Evolutionary conservation across 2,329 filamentous ascomycete genomes (phyloP), one percentile per base, ranked within the genome.

Genomic region (Colletotrichum liaoningense): DNA sequence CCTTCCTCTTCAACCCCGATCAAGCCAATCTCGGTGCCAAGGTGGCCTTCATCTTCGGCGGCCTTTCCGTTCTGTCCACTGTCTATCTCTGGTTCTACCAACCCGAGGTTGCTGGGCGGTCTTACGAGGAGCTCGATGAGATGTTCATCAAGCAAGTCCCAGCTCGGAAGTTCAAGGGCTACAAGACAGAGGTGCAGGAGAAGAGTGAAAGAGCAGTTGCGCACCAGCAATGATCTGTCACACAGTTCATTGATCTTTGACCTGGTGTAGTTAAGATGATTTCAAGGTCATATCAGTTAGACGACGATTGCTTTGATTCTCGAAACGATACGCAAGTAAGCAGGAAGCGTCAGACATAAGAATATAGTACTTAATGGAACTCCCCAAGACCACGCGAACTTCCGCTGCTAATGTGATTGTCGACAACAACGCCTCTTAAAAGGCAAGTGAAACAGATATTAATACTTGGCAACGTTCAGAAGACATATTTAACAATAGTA

Each of bases 21-120:
- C 77, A 79, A 24, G 78, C 76, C 0, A 82, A 84, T 19, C 78
- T 86, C 0, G 81, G 82, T 8, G 83, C 81, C 1, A 85, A 85
- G 75, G 83, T 83, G 0, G 79, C 79, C 0, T 86, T 86, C 60
- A 77, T 86, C 4, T 86, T 84, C 69, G 81, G 80, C 0, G 83
- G 77, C 0, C 69, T 82, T 5, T 75, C 77, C 42, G 70, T 81
- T 2, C 24, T 80, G 24, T 78, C 72, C 30, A 76, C 77, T 7
- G 71, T 80, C n/a, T 83, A 78, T 65, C 42, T 84, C 8, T 77
- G 77, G 75, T 78, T 80, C 22, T 80, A 74, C 52, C 78, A 83
- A 80, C 85, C 85, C 6, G 79, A 81, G 68, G 80, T 78, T 16
- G 66, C 75, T 3, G 75, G 74, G 14, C 67, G 77, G 8, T 76